Base-by-base conservation (phyloP, 2,329 filamentous ascomycete genomes). In the Dactylonectria estremocensis region DNA sequence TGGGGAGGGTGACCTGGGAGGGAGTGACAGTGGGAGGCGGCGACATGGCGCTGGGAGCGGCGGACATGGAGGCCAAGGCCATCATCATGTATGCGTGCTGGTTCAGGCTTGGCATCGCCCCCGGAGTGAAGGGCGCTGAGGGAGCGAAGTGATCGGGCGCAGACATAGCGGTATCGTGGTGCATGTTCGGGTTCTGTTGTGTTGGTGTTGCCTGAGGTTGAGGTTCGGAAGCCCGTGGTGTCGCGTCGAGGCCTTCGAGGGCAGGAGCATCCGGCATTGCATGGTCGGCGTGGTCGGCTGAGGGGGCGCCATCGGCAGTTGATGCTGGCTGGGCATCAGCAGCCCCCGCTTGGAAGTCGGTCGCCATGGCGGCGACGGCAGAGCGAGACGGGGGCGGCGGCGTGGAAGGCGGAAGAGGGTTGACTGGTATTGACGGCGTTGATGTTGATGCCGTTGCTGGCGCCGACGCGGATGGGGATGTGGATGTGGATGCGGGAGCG, bases 1-100 rank as follows among this genome's bases (percentile, higher is more conserved):
- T 81, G 3, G 84, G 81, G 8, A 85, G 75, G 24, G 83, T 84
- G 66, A 85, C 83, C 68, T 86, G 83, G 3, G 83, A 80, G 2
- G 84, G 84, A 11, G 81, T 84, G 64, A 86, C 83, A 46, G 83
- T 85, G 6, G 82, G 81, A 43, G 81, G 82, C 20, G 81, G 81
- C 28, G 81, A 80, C 77, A 83, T 81, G 70, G 77, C 78, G 63
- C 76, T 77, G 28, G 77, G 75, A 16, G 77, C 78, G 13, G 73
- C 77, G 3, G 81, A 81, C 76, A 82, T 82, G 64, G 78, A 78
- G 46, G 82, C 82, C 54, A 85, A 74, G 22, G 82, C 80, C 82
- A 85, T 84, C 80, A 85, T 84, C 80, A 83, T 81, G 76, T 81
- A 83, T 52, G 82, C 79, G 64, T 81, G 81, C 31, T 82, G 77